Conservation (phyloP, 2,329 filamentous ascomycete species). For the Hypocreales sp. region DNA sequence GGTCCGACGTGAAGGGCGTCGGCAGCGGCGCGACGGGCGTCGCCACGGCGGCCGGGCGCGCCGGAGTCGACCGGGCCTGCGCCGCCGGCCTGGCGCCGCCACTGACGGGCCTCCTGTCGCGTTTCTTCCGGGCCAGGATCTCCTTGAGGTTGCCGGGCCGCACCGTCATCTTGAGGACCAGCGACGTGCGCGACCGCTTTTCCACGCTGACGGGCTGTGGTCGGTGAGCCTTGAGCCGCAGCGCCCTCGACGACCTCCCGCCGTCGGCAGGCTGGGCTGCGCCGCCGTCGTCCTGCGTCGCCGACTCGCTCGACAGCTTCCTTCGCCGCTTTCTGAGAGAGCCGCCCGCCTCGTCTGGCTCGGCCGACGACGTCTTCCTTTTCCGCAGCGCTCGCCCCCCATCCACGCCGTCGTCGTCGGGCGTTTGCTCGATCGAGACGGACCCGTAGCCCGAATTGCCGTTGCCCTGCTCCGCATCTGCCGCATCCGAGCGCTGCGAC, state of each 20-base stretch:
- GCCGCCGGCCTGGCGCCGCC: conserved; percentile 8
- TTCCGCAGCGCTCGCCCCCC: conserved; percentile 68
- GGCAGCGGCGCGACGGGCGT: conserved; percentile 22
- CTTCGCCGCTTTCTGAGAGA: conserved; percentile 38
- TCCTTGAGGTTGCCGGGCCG: conserved; percentile 22
- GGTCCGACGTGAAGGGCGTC: conserved; percentile 39
- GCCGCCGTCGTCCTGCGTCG: conserved; percentile 18
- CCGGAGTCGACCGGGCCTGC: conserved; percentile 8
- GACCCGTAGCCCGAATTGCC: conserved; percentile 33
- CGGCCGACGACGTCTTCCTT: conserved; percentile 63
- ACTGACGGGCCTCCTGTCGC: conserved; percentile 14
- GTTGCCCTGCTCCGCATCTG: conserved; percentile 36
- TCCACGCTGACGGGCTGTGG: conserved; percentile 25
- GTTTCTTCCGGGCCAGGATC: conserved; percentile 17
- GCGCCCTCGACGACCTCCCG: conserved; percentile 33
- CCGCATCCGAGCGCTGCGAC: conserved; percentile 13
- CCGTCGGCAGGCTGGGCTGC: conserved; percentile 13
- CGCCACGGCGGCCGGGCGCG: conserved; percentile 4
- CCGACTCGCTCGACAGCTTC: conserved; percentile 28
- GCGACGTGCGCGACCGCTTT: conserved; percentile 17
- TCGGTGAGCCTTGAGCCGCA: conserved; percentile 35
- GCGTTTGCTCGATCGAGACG: conserved; percentile 57
- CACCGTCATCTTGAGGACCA: conserved; percentile 20
- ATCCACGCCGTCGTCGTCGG: conserved; percentile 59
- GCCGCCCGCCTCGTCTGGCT: conserved; percentile 38